Evolutionary conservation across 441 rosid species (phyloP), one percentile per base, ranked within the genome.

Genomic region (Arabidopsis hybrid): DNA sequence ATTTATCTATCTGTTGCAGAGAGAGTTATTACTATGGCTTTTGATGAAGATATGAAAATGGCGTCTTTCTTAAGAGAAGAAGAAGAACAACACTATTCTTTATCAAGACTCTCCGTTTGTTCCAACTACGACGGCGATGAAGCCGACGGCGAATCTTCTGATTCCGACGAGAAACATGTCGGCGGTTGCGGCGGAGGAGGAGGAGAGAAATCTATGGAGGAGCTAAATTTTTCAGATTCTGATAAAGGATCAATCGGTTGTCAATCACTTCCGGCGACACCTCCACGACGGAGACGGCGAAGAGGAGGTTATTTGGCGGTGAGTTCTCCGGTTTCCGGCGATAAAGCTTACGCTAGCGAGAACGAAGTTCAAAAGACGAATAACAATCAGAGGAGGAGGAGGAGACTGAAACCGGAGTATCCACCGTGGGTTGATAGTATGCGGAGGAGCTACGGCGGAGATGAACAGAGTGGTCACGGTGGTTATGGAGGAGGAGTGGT

Each of bases 101-200:
- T 91, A 16, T 93, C 98, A 4, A 77, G 98, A 76, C 79, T 91
- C 63, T 87, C 97, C 63, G 70, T 90, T 47, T 93, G 93, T 71
- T 82, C 88, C 0, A 87, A 78, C 60, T 72, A 10, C 65, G 81
- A 71, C 34, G 88, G 83, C 5, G 84, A 67, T 18, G 86, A 85
- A 53, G 92, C 91, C 14, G 95, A 89, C 71, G 95, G 72, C 51
- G 95, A 92, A 52, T 79, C 82, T 12, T 87, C 89, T 6, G 90
- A 83, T 31, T 78, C 80, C 7, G 81, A 82, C 2, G 79, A 78
- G n/a, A 70, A 56, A 31, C 13, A 0, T 16, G 2, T 45, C 45
- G 67, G 26, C 3, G 67, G n/a, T n/a, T n/a, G 42, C 4, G 69
- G 34, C 3, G n/a, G n/a, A n/a, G n/a, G n/a, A n/a, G 68, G 49